These are phyloP conservation scores for Ascomycota sp. DNA, from an alignment of 2,329 filamentous ascomycete genomes.

Conservation along the genomic window DNA sequence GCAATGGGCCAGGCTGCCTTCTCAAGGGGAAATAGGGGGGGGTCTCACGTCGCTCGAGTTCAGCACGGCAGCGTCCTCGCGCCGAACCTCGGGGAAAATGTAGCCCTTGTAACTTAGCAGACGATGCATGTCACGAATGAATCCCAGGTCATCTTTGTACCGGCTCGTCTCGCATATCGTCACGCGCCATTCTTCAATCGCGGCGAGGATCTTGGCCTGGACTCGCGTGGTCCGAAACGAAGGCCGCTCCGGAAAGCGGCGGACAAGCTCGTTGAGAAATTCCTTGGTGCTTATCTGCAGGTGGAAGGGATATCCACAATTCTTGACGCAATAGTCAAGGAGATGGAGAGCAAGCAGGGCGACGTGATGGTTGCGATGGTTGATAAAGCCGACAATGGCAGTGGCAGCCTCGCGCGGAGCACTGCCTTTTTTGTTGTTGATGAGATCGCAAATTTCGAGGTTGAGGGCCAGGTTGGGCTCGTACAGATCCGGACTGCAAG, in stretches of 20 bases:
- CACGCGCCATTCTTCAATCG: constrained; percentile 93
- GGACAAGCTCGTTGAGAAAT: constrained; percentile 92
- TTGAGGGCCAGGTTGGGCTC: constrained; percentile 92
- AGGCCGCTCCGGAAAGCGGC: constrained; percentile 82
- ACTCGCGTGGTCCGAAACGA: constrained; percentile 69
- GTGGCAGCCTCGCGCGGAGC: constrained; percentile 86
- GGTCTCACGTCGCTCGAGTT: constrained; percentile 80
- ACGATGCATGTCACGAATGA: constrained; percentile 93
- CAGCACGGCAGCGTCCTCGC: constrained; percentile 84
- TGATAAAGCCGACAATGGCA: constrained; percentile 81
- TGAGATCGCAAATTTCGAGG: constrained; percentile 85
- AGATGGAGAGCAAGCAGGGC: constrained; percentile 73
- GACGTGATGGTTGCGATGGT: constrained; percentile 91
- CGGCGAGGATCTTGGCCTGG: constrained; percentile 78
- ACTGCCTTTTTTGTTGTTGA: constrained; percentile 93
- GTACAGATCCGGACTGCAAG: constrained; percentile 91
- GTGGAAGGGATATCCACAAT: constrained; percentile 97
- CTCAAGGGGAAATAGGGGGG: too few relatives aligned
- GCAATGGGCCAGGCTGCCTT: too few relatives aligned
- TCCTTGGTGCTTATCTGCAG: constrained; percentile 97
- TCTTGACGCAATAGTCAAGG: constrained; percentile 97
- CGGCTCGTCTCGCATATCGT: constrained; percentile 96
- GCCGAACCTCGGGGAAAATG: constrained; percentile 72
- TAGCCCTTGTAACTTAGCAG: constrained; percentile 93
- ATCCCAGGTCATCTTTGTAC: constrained; percentile 91